Percentiles rank a stretch among this genome's conserved stretches.
Conservation (phyloP, 768 basidiomycete species). For the Termitomyces sp. region DNA sequence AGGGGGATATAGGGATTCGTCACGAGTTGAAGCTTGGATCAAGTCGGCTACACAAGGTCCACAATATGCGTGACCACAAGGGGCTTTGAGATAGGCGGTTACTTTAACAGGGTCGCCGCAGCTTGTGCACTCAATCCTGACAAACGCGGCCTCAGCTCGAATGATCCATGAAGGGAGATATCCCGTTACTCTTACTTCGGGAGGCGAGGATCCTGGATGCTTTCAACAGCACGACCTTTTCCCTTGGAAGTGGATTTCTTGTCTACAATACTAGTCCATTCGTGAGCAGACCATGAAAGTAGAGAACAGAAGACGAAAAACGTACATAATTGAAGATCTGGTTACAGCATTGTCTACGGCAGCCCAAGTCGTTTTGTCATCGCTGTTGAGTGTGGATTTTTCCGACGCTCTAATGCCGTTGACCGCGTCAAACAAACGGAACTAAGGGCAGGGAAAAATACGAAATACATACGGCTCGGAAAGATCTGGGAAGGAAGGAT, state of each 20-base stretch:
- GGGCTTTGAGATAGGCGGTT: slow-evolving; percentile 17
- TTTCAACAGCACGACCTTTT: not conserved
- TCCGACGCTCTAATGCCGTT: not conserved
- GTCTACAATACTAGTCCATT: not conserved
- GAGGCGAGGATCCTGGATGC: not conserved
- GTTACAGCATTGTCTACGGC: not conserved
- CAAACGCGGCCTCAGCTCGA: not conserved
- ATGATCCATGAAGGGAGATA: not conserved
- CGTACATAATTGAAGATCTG: not conserved
- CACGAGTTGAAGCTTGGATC: slow-evolving; percentile 30
- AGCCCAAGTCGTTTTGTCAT: not conserved
- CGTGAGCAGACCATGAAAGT: not conserved
- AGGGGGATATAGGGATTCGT: slow-evolving; percentile 38
- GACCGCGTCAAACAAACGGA: not conserved
- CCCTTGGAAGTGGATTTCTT: not conserved
- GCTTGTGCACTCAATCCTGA: slow-evolving; percentile 13
- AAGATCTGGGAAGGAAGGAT: slow-evolving; percentile 5
- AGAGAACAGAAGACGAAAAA: not conserved
- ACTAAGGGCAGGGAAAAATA: not conserved
- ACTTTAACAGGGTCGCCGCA: slow-evolving; percentile 11
- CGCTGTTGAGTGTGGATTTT: not conserved
- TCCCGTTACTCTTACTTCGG: not conserved
- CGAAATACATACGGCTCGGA: slow-evolving; percentile 9
- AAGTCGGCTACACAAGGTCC: slow-evolving; percentile 27
- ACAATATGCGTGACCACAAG: slow-evolving; percentile 38